Evolutionary conservation across 768 basidiomycete genomes (phyloP).

Genomic region (Podaxis carcinomalis): DNA sequence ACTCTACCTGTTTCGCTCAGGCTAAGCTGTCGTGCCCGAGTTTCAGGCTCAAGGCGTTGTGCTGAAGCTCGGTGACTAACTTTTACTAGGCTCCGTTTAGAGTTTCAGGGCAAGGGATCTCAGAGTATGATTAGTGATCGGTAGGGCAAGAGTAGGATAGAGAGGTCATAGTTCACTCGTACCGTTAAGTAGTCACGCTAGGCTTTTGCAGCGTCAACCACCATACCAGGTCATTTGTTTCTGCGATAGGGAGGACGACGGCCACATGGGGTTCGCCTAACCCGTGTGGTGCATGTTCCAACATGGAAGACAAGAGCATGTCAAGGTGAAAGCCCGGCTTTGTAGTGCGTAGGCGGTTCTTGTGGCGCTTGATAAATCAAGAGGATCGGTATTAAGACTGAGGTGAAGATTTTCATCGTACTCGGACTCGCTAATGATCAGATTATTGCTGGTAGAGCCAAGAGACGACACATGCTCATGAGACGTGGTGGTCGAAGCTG

Average conservation of each 20-base stretch:
- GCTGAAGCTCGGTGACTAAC: neutral
- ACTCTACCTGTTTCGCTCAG: neutral
- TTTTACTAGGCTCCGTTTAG: neutral
- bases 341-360: neutral
- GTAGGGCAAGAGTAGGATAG: neutral
- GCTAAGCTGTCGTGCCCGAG: neutral
- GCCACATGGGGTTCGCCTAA: constrained; percentile 17
- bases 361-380: neutral
- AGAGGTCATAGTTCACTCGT: constrained; percentile 8
- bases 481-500: neutral
- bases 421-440: neutral
- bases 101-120: neutral
- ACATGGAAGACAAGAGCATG: constrained; percentile 14
- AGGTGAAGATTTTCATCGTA: neutral
- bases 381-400: neutral
- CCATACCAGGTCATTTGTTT: constrained; percentile 11
- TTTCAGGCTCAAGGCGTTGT: neutral
- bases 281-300: constrained; percentile 16
- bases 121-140: neutral
- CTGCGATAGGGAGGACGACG: constrained; percentile 16
- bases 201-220: constrained; percentile 16
- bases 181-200: constrained; percentile 17
- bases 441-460: neutral
- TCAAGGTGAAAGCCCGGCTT: constrained; percentile 10
- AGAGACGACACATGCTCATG: neutral